A percentile compares a stretch with the other conserved stretches of the same genome.
These are phyloP conservation scores for Phlyctochytrium planicorne DNA, from an alignment of 192 early-diverging fungal genomes.

Conservation along the genomic window DNA sequence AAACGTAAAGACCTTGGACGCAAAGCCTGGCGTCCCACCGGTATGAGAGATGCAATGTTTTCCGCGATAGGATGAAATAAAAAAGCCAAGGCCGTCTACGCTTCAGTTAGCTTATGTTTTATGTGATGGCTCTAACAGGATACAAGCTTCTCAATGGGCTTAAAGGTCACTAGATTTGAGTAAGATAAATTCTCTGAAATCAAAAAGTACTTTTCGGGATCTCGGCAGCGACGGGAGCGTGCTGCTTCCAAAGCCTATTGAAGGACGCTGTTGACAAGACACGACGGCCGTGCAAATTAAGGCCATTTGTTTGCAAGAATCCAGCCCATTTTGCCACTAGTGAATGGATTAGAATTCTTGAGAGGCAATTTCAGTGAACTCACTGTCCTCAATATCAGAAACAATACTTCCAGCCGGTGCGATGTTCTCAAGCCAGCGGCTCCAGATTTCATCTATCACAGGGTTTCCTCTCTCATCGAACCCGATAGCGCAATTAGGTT, in stretches of 20 bases:
- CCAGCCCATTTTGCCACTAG: conserved; percentile 17
- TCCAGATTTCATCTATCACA: background rate
- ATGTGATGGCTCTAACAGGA: background rate
- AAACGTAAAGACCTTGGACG: conserved; percentile 3
- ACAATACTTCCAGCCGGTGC: conserved; percentile 10
- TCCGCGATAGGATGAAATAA: conserved; percentile 17
- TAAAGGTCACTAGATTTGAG: background rate
- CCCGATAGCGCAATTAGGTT: background rate
- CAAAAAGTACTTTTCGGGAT: background rate
- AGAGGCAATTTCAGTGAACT: background rate
- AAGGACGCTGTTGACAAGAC: conserved; percentile 9
- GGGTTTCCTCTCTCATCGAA: too few species aligned
- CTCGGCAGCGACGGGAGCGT: background rate
- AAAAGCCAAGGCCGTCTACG: conserved; percentile 17
- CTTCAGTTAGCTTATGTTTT: background rate
- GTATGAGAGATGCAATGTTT: background rate
- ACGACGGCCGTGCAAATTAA: background rate
- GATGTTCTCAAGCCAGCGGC: background rate
- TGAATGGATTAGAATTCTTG: background rate
- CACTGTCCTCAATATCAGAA: conserved; percentile 11
- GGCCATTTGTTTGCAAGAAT: conserved; percentile 7
- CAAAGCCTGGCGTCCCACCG: conserved; percentile 7
- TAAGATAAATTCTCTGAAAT: background rate
- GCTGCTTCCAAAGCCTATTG: background rate
- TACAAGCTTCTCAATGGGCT: too few species aligned